Evolutionary conservation across 1,139 yeast genomes (phyloP), one percentile per base, ranked within the genome.

Genomic region (Oligophagozyma castellii): DNA sequence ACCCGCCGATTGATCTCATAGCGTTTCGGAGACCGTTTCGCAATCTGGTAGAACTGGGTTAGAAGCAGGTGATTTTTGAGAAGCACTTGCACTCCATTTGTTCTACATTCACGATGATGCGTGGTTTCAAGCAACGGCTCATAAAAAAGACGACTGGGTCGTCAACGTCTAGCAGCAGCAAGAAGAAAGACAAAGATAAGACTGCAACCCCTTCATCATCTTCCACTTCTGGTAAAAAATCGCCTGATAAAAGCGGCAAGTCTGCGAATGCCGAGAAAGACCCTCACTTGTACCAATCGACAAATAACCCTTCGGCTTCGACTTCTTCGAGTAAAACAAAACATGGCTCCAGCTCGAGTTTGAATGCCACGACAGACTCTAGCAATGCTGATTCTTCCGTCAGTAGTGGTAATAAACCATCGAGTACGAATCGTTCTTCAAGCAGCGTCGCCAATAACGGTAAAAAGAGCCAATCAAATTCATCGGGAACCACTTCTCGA

Each of bases 121-220:
- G 61, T 44, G 65, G 65, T 25, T 59, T 60, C 38, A 60, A 59
- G 42, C 65, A 60, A 42, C 56, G 61, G 38, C 35, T 49, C 35
- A 49, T 48, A 26, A 49, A 48, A 44, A 48, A 46, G 42, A 47
- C 55, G 12, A 41, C 52, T 16, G 53, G 53, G 12, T 39, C 48
- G 23, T 44, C 48, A 22, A 41, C 51, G 7, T 36, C 44, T 16
- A 31, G 36, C 21, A 35, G 34, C 20, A 31, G 28, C 25, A 43
- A 43, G 31, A 40, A 45, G 34, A 48, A 43, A 34, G 43, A 37
- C 10, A 46, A 44, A 32, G 51, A 44, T 14, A 26, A 22, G 19
- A 26, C 19, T 14, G 19, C 28, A 12, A 20, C 28, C 12, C 21
- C 28, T 8, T 18, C 19, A 7, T 7, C 20, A 7, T 18, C 20